These are phyloP conservation scores for Arctium minus DNA, from an alignment of 129 eudicot species.

Conservation along the genomic window DNA sequence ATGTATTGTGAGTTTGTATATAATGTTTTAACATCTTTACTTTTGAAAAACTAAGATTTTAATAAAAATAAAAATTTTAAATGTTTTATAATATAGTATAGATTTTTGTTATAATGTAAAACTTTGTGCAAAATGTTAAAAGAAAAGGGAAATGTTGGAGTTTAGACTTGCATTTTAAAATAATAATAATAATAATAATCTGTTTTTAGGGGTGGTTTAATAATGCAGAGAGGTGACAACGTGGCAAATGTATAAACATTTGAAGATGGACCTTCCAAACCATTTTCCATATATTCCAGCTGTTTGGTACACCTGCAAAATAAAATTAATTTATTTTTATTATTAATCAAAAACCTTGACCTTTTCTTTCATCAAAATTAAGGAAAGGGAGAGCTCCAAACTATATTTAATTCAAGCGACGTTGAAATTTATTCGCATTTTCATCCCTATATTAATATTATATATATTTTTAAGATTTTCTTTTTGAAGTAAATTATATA, in stretches of 20 bases:
- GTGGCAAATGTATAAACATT: conserved; percentile 7
- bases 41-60: too few species aligned
- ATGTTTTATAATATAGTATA: too few species aligned
- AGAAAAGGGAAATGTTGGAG: too few species aligned
- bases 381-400: background rate
- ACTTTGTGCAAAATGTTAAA: too few species aligned
- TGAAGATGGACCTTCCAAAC: background rate
- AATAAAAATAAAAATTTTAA: too few species aligned
- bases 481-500: too few species aligned
- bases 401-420: background rate
- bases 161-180: too few species aligned
- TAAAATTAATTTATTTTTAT: background rate
- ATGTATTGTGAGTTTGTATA: too few species aligned
- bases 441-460: background rate
- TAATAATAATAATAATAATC: background rate
- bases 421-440: background rate
- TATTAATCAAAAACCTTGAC: background rate
- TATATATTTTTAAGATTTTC: too few species aligned
- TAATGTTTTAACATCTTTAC: too few species aligned
- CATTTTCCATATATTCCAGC: background rate
- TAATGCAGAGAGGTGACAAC: background rate
- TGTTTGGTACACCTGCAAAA: conserved; percentile 16
- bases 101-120: too few species aligned
- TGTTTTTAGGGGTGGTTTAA: conserved; percentile 2
- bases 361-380: background rate